Conservation (phyloP, 1,284 basidiomycete species). For the Gymnopus androsaceus region DNA sequence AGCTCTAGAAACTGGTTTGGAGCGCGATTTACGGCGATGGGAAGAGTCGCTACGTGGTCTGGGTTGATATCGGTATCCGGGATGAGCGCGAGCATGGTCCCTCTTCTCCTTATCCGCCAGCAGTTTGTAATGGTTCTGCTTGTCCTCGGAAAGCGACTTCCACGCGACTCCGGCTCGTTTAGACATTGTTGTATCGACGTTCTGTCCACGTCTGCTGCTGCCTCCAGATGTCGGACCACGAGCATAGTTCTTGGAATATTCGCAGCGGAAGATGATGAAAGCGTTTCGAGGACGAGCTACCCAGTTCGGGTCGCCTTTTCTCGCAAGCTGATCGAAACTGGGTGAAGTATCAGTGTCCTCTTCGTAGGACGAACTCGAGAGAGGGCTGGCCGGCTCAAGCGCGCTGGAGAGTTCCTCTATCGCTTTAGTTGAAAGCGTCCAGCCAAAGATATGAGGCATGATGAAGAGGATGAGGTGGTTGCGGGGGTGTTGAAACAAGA, state of each 20-base stretch:
- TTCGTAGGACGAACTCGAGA: not conserved
- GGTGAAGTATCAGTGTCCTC: not conserved
- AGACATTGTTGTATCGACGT: slow-evolving; percentile 48
- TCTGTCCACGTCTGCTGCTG: slow-evolving; percentile 23
- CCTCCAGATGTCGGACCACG: slow-evolving; percentile 36
- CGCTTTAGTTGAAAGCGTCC: too few species aligned
- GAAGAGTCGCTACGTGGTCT: slow-evolving; percentile 25
- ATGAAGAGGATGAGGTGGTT: too few species aligned
- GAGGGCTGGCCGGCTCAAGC: too few species aligned
- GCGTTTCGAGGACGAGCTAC: slow-evolving; percentile 85
- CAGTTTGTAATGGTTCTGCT: slow-evolving; percentile 50
- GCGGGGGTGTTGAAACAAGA: too few species aligned
- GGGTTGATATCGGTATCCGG: slow-evolving; percentile 65
- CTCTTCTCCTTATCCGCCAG: slow-evolving; percentile 53
- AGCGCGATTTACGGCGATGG: not conserved
- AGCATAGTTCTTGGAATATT: slow-evolving; percentile 52
- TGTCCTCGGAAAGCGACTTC: slow-evolving; percentile 45
- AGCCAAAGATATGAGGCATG: too few species aligned
- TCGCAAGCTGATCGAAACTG: not conserved
- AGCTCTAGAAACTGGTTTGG: not conserved
- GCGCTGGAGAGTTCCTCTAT: too few species aligned
- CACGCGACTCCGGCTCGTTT: slow-evolving; percentile 65
- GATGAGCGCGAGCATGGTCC: slow-evolving; percentile 55
- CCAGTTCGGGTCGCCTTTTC: slow-evolving; percentile 53
- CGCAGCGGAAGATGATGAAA: slow-evolving; percentile 87